A percentile compares a stretch with the other conserved stretches of the same genome.
These are phyloP conservation scores for Neospora caninum DNA, from an alignment of 169 alveolate species.

Conservation along the genomic window DNA sequence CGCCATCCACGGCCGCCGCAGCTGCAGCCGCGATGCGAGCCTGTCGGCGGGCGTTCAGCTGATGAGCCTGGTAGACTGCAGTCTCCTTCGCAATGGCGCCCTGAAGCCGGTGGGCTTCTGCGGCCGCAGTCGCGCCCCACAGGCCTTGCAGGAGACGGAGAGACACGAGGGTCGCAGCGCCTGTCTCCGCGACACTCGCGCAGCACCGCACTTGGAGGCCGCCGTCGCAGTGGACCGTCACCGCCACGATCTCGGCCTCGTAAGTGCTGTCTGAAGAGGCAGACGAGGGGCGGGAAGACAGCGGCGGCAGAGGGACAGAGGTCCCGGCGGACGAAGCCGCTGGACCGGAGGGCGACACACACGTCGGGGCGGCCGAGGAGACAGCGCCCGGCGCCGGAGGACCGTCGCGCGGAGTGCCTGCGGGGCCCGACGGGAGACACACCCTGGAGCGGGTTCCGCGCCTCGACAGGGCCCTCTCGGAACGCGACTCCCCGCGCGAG, in stretches of 20 bases:
- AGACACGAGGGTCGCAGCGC: background rate
- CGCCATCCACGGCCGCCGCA: background rate
- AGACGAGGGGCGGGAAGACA: background rate
- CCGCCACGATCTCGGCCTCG: background rate
- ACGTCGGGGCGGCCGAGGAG: background rate
- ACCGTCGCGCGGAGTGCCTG: background rate
- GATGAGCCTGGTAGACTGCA: background rate
- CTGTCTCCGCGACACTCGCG: background rate
- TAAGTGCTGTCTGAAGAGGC: background rate
- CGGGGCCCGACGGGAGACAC: background rate
- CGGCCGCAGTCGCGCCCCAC: background rate
- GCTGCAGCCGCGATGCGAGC: constrained; percentile 12
- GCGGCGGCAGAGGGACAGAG: background rate
- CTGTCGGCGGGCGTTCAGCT: background rate
- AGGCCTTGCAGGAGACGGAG: background rate
- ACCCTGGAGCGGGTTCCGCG: background rate
- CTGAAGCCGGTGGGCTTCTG: background rate
- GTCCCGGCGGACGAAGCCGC: background rate
- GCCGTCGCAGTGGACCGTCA: background rate
- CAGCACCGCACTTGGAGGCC: background rate
- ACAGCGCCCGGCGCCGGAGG: background rate
- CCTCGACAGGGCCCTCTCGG: background rate
- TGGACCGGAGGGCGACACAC: background rate
- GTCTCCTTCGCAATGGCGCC: background rate
- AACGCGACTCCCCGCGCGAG: background rate